Conservation (phyloP, 257 asterid genomes). For the Petunia axillaris region DNA sequence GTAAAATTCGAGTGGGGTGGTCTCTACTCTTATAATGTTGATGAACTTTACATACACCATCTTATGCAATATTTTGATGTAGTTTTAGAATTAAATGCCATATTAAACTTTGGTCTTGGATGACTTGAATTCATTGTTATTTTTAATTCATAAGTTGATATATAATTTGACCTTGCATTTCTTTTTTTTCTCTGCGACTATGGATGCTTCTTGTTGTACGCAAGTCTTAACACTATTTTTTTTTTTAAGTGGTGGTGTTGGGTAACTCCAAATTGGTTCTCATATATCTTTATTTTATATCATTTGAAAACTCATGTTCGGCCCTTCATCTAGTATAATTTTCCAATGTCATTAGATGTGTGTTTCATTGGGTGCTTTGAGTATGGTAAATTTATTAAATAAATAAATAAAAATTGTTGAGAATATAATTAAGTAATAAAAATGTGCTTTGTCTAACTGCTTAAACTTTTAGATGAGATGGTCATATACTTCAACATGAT, state of each 20-base stretch:
- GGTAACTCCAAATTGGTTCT: too few relatives aligned
- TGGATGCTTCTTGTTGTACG: constrained; percentile 11
- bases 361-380: not conserved
- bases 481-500: too few relatives aligned
- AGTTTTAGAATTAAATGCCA: constrained; percentile 1
- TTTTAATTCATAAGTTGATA: not conserved
- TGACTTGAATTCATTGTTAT: not conserved
- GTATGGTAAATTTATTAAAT: not conserved
- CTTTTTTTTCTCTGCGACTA: not conserved
- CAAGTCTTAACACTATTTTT: too few relatives aligned
- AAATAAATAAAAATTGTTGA: too few relatives aligned
- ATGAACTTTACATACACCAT: not conserved
- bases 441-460: too few relatives aligned
- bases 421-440: too few relatives aligned
- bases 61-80: not conserved
- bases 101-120: not conserved
- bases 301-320: not conserved
- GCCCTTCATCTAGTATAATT: not conserved
- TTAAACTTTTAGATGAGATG: too few relatives aligned
- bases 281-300: not conserved
- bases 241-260: too few relatives aligned
- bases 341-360: not conserved
- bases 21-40: not conserved
- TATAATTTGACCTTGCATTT: not conserved
- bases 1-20: not conserved